phyloP scores from a whole-genome alignment of 306 rosid genomes.

The Prunus mongolica region DNA sequence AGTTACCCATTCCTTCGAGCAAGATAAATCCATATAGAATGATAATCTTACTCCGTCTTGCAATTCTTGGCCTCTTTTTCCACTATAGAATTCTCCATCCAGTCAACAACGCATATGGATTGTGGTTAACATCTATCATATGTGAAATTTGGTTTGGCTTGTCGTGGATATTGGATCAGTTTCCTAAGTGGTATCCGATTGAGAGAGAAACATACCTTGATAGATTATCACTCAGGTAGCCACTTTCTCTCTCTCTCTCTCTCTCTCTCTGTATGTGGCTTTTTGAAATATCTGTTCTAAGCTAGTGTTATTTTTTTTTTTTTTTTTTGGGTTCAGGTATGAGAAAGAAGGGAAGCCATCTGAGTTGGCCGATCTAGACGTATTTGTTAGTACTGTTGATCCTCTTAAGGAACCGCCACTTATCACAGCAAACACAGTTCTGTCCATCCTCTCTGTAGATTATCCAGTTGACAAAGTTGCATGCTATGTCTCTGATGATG shows the following conservation, averaged over 20 bases:
- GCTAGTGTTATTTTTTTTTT: background rate
- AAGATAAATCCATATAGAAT: slow-evolving; percentile 85
- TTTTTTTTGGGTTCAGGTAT: slow-evolving; percentile 39
- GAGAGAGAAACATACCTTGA: slow-evolving; percentile 89
- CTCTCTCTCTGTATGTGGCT: background rate
- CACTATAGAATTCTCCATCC: slow-evolving; percentile 92
- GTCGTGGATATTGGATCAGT: slow-evolving; percentile 91
- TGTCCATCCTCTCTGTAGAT: slow-evolving; percentile 88
- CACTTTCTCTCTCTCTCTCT: background rate
- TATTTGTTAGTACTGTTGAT: slow-evolving; percentile 94
- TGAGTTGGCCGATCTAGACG: slow-evolving; percentile 63
- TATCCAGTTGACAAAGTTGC: slow-evolving; percentile 87
- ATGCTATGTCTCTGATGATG: slow-evolving; percentile 93
- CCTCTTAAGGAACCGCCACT: slow-evolving; percentile 94
- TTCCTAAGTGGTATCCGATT: slow-evolving; percentile 87
- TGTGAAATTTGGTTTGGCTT: slow-evolving; percentile 97
- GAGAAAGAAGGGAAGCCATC: slow-evolving; percentile 93
- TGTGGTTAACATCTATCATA: slow-evolving; percentile 87
- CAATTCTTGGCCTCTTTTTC: slow-evolving; percentile 68
- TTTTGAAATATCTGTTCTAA: background rate
- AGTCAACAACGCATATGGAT: slow-evolving; percentile 65
- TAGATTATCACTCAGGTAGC: slow-evolving; percentile 74
- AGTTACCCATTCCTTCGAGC: slow-evolving; percentile 81
- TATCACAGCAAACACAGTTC: slow-evolving; percentile 87
- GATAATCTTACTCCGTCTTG: slow-evolving; percentile 67